A percentile compares a stretch with the other conserved stretches of the same genome.
These are phyloP conservation scores for Diutina mesorugosa DNA, from an alignment of 1,139 yeast genomes.

Conservation along the genomic window DNA sequence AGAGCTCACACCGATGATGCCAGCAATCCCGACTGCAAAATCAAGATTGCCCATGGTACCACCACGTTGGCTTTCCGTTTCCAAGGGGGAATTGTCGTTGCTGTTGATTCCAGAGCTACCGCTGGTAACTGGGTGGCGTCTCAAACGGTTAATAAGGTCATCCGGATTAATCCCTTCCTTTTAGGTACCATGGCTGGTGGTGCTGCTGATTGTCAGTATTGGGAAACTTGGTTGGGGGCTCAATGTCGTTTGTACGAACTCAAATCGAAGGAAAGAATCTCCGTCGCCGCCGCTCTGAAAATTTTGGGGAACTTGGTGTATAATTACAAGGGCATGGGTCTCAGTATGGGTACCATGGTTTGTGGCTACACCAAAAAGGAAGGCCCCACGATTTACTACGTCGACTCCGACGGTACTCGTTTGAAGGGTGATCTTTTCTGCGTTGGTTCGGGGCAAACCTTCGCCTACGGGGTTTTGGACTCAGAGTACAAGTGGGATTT, in stretches of 20 bases:
- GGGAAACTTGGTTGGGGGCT: conserved; percentile 98
- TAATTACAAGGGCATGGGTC: conserved; percentile 95
- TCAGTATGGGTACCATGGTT: conserved; percentile 98
- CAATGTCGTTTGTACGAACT: conserved; percentile 94
- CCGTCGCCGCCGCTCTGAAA: conserved; percentile 95
- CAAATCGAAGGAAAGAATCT: conserved; percentile 85
- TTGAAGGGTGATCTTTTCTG: conserved; percentile 90
- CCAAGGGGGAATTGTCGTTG: conserved; percentile 91
- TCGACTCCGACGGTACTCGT: conserved; percentile 95
- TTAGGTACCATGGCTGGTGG: conserved; percentile 99
- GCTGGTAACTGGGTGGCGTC: conserved; percentile 98
- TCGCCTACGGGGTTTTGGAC: conserved; percentile 98
- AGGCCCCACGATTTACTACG: conserved; percentile 92
- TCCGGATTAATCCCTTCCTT: conserved; percentile 87
- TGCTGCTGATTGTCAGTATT: conserved; percentile 98
- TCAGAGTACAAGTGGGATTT: conserved; percentile 85
- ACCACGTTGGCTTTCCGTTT: conserved; percentile 94
- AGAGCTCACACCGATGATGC: conserved; percentile 98
- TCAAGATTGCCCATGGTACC: conserved; percentile 97
- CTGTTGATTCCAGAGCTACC: conserved; percentile 97
- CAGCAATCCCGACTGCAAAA: conserved; percentile 82
- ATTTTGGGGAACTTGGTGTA: conserved; percentile 84
- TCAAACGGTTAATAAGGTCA: conserved; percentile 94
- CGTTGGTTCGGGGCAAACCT: conserved; percentile 98
- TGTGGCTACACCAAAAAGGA: conserved; percentile 95